Evolutionary conservation across 2,329 filamentous ascomycete species (phyloP).

Genomic region (Xylariales sp.): DNA sequence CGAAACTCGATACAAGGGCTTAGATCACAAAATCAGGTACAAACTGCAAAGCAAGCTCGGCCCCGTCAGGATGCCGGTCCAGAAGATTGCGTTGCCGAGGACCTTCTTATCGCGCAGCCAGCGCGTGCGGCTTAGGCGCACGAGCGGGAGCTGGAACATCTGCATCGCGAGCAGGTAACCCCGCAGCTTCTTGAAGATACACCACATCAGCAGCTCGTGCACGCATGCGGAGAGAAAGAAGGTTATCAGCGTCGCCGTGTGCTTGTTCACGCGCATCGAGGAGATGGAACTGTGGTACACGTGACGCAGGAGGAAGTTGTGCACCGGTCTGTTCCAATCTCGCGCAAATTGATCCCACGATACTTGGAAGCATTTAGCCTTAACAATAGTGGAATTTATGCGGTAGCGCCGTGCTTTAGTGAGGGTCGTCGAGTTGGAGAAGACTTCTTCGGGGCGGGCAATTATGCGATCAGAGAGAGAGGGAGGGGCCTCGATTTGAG

Average conservation of each 20-base stretch:
- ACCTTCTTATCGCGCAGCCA: slow-evolving; percentile 71
- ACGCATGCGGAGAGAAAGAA: slow-evolving; percentile 78
- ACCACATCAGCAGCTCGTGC: slow-evolving; percentile 84
- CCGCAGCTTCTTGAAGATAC: slow-evolving; percentile 80
- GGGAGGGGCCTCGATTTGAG: no score
- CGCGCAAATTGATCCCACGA: slow-evolving; percentile 82
- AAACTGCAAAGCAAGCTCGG: slow-evolving; percentile 74
- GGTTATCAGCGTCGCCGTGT: slow-evolving; percentile 78
- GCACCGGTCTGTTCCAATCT: slow-evolving; percentile 83
- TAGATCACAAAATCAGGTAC: slow-evolving; percentile 65
- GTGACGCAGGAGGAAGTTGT: slow-evolving; percentile 80
- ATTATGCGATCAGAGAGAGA: neutral
- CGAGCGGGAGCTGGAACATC: slow-evolving; percentile 78
- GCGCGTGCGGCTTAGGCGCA: slow-evolving; percentile 73
- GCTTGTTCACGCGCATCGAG: slow-evolving; percentile 75
- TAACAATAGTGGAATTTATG: neutral
- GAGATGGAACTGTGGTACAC: slow-evolving; percentile 84
- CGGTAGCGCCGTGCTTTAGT: neutral
- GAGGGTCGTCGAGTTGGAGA: neutral
- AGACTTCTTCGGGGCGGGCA: neutral
- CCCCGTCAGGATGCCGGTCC: slow-evolving; percentile 81
- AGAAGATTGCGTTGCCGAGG: slow-evolving; percentile 80
- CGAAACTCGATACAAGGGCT: no score
- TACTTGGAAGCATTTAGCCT: slow-evolving; percentile 49
- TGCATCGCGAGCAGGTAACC: slow-evolving; percentile 80